Base-by-base conservation (phyloP, 345 rosid species). In the Citrus reticulata region DNA sequence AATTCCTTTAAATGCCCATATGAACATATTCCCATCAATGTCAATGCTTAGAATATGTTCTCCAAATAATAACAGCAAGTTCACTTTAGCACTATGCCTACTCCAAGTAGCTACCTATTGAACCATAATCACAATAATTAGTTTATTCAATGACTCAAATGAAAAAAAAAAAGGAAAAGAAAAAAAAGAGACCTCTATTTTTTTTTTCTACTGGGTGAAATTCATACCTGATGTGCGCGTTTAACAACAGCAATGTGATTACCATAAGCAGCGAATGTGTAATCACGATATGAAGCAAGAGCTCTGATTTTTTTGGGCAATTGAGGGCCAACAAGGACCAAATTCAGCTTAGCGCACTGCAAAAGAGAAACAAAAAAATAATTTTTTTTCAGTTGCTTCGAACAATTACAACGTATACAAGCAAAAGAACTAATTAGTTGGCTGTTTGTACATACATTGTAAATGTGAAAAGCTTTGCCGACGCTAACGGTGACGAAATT, bases 391-490 rank as follows among this genome's bases (percentile, higher is more conserved):
- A 40, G 19, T 0, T 37, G 0, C 37, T 16, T 16, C 0, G 34
- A 10, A 14, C 76, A 55, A 78, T 25, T 32, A 62, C 1, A 42
- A 20, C 42, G 40, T 14, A 16, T 1, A 35, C 6, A 59, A 29
- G 54, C 69, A 30, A 66, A 22, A 61, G 16, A 8, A 78, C 3
- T 72, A 17, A 25, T 20, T 46, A 20, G 22, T 5, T 54, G 58
- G 58, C 22, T 54, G 58, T 0, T 70, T 5, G 27, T 29, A 63
- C 80, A 86, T 63, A 75, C 95, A 72, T 96, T 91, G 82, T 93
- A 94, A 58, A 96, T 86, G 83, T 96, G 97, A 59, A 96, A 96
- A 68, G 98, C 94, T 90, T 94, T 96, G 80, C 98, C 98, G 14
- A 91, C 94, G 67, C 95, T 86, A 74, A 96, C 98, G 17, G 99